Evolutionary conservation across 441 rosid species (phyloP), one percentile per base, ranked within the genome.

Genomic region (Adansonia grandidieri): DNA sequence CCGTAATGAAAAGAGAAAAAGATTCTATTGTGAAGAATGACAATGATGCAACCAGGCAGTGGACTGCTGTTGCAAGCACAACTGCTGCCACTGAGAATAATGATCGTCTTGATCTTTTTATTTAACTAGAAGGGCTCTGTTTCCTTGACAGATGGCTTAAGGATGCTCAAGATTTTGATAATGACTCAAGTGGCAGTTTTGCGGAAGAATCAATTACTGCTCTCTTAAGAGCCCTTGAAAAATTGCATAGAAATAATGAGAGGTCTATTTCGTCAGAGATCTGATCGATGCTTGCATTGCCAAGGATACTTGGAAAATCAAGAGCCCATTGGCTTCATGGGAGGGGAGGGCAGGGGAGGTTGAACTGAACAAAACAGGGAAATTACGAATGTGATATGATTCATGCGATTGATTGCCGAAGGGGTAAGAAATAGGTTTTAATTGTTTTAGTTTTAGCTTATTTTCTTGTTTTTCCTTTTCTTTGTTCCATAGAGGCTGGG

Each of bases 21-120:
- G 90, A 88, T 79, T 84, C 78, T 75, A 79, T 62, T 80, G 87
- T 87, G 83, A 94, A 95, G 85, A 90, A 90, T 77, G 67, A 82
- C 77, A 86, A 90, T 4, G 99, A 92, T 80, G 92, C 91, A 76
- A 88, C 86, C 85, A 92, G 97, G 84, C 98, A 95, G 67, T 95
- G 98, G 98, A 84, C 93, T 75, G 93, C 97, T 56, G 98, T 95
- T 37, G 40, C 40, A 37, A 37, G 40, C 40, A 37, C 40, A 37
- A 37, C 40, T 37, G 40, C 40, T 37, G 40, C 92, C 47, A 95
- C 98, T 1, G 97, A 93, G 80, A 91, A 86, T 81, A 89, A 85
- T 87, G 98, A 92, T 54, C 92, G 99, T 81, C 95, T 97, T 53
- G 93, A 97, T 87, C 95, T 88, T 82, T 97, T 97, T 84, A 85